These are phyloP conservation scores for Neospora caninum DNA, from an alignment of 169 alveolate species.

Conservation along the genomic window DNA sequence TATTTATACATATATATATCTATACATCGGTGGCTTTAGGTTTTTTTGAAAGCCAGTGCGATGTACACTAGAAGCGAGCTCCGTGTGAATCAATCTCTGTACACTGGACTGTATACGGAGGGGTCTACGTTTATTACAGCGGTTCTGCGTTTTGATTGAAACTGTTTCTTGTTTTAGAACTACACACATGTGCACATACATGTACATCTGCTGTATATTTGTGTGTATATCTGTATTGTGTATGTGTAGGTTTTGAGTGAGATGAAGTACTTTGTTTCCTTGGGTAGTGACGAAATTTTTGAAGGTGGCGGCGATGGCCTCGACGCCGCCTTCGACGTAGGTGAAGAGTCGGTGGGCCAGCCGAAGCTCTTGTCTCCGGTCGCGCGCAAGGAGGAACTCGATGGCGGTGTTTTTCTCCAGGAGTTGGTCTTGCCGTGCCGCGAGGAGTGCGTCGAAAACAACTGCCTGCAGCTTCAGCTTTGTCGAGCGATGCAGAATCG, in stretches of 20 bases:
- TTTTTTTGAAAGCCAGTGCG: too few relatives aligned
- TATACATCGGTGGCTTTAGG: too few relatives aligned
- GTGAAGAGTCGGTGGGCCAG: conserved; percentile 71
- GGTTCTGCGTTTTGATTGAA: too few relatives aligned
- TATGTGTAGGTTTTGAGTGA: too few relatives aligned
- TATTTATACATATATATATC: neutral
- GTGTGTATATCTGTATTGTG: too few relatives aligned
- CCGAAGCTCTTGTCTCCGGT: conserved; percentile 61
- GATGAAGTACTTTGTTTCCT: conserved; percentile 62
- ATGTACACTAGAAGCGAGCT: too few relatives aligned
- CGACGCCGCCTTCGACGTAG: conserved; percentile 70
- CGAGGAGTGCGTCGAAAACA: conserved; percentile 60
- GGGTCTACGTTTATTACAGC: too few relatives aligned
- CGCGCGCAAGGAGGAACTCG: conserved; percentile 61
- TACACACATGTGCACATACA: too few relatives aligned
- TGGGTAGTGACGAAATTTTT: conserved; percentile 67
- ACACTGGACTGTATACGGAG: too few relatives aligned
- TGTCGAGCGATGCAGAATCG: conserved; percentile 64
- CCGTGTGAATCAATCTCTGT: too few relatives aligned
- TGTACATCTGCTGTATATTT: too few relatives aligned
- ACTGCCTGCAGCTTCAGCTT: conserved; percentile 64
- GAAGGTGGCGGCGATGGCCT: conserved; percentile 68
- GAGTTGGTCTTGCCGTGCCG: conserved; percentile 62
- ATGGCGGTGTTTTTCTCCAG: conserved; percentile 68
- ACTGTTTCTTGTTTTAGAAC: too few relatives aligned